phyloP scores from a whole-genome alignment of 768 basidiomycete genomes.

The Myochromella boudieri region DNA sequence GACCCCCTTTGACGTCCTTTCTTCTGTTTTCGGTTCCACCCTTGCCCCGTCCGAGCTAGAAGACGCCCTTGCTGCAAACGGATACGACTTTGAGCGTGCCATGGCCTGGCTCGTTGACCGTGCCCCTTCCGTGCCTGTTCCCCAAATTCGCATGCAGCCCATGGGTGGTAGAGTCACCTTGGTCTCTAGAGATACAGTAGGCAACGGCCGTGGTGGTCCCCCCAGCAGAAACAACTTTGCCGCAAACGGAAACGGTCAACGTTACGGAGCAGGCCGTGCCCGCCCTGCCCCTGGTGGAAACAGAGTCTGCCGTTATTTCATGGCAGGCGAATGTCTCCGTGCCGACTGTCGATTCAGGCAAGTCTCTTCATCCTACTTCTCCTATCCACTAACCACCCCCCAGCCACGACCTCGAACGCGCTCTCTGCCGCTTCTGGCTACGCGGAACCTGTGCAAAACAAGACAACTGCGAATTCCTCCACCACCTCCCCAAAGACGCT shows the following conservation, averaged over 20 bases:
- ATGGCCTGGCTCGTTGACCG: constrained; percentile 94
- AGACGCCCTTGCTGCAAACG: constrained; percentile 84
- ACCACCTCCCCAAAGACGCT: constrained; percentile 84
- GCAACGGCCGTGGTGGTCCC: constrained; percentile 42
- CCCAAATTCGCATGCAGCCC: constrained; percentile 54
- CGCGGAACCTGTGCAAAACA: constrained; percentile 97
- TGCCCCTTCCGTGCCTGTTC: constrained; percentile 40
- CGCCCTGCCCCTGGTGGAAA: constrained; percentile 62
- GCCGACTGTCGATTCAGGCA: constrained; percentile 99
- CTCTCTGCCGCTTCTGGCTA: constrained; percentile 96
- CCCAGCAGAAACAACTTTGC: constrained; percentile 29
- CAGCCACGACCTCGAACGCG: constrained; percentile 94
- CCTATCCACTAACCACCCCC: constrained; percentile 1
- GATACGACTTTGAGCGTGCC: constrained; percentile 92
- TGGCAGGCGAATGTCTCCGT: constrained; percentile 92
- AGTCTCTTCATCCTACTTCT: constrained; percentile 18
- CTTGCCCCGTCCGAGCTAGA: constrained; percentile 90
- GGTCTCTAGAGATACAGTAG: constrained; percentile 53
- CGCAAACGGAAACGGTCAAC: constrained; percentile 32
- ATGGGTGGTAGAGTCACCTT: constrained; percentile 70
- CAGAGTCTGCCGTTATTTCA: constrained; percentile 93
- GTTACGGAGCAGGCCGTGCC: constrained; percentile 38
- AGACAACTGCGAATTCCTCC: constrained; percentile 94
- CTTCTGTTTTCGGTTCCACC: constrained; percentile 89
- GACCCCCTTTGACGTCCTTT: constrained; percentile 96